Conservation (phyloP, 352 stramenopile genomes). For the Pseudoperonospora humuli region DNA sequence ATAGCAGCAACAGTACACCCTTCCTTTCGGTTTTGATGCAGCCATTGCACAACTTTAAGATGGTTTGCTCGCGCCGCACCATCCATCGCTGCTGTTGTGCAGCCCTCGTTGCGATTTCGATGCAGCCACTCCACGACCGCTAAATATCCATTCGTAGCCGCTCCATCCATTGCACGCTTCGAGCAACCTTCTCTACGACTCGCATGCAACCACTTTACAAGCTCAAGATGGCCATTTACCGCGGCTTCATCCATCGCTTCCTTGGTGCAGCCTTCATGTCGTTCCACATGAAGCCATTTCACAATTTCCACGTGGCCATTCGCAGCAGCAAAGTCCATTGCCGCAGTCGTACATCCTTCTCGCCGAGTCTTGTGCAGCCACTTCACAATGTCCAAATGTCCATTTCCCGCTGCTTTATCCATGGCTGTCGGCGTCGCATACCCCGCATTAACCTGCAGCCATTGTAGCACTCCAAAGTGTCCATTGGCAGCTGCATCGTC, state of each 20-base stretch:
- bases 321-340: slow-evolving; percentile 22
- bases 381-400: slow-evolving; percentile 21
- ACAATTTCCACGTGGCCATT: slow-evolving; percentile 26
- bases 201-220: slow-evolving; percentile 23
- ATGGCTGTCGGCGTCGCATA: slow-evolving; percentile 16
- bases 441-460: slow-evolving; percentile 18
- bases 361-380: slow-evolving; percentile 21
- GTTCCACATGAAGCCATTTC: slow-evolving; percentile 20
- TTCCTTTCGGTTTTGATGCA: slow-evolving; percentile 24
- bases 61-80: slow-evolving; percentile 19
- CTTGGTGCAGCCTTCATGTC: slow-evolving; percentile 25
- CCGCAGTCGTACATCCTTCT: slow-evolving; percentile 25
- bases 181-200: slow-evolving; percentile 23
- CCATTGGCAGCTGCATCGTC: slow-evolving; percentile 24
- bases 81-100: slow-evolving; percentile 28
- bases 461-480: slow-evolving; percentile 18
- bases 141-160: slow-evolving; percentile 23
- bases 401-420: slow-evolving; percentile 25
- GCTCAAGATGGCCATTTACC: slow-evolving; percentile 14
- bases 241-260: slow-evolving; percentile 28
- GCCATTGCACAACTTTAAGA: slow-evolving; percentile 23
- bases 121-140: slow-evolving; percentile 26
- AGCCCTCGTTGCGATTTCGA: slow-evolving; percentile 15
- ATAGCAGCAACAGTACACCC: slow-evolving; percentile 22
- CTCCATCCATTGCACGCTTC: slow-evolving; percentile 21